Evolutionary conservation across 1,284 basidiomycete genomes (phyloP).

Genomic region (Ceratobasidium sp.): DNA sequence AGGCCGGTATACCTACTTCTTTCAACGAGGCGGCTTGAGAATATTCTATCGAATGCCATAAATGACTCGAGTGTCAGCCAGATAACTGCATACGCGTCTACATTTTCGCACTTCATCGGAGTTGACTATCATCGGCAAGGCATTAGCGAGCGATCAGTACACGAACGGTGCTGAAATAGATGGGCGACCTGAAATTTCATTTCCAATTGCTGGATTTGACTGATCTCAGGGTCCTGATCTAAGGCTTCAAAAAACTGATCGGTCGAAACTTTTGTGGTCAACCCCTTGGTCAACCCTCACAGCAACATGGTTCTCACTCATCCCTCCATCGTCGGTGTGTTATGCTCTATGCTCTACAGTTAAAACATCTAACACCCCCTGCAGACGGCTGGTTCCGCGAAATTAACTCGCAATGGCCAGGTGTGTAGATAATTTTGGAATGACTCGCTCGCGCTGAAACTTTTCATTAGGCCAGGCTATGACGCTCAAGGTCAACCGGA

Average conservation of each 20-base stretch:
- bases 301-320: conserved; percentile 49
- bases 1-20: too few species aligned
- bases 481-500: conserved; percentile 95
- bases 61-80: too few species aligned
- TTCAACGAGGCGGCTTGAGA: too few species aligned
- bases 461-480: conserved; percentile 79
- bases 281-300: neutral
- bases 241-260: conserved; percentile 33
- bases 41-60: too few species aligned
- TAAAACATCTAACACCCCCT: conserved; percentile 50
- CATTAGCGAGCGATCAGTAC: neutral
- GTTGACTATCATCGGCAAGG: neutral
- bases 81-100: too few species aligned
- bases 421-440: conserved; percentile 57
- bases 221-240: conserved; percentile 43
- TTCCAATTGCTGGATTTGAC: conserved; percentile 26
- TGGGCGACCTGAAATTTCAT: conserved; percentile 26
- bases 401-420: conserved; percentile 97
- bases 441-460: conserved; percentile 48
- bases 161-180: conserved; percentile 1
- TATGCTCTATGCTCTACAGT: neutral
- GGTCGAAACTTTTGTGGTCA: conserved; percentile 20
- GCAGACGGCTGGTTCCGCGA: conserved; percentile 98
- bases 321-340: conserved; percentile 45
- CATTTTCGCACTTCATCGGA: too few species aligned